A percentile compares a stretch with the other conserved stretches of the same genome.
phyloP scores from a whole-genome alignment of 2,329 filamentous ascomycete genomes.

The Chaetomiaceae sp. region DNA sequence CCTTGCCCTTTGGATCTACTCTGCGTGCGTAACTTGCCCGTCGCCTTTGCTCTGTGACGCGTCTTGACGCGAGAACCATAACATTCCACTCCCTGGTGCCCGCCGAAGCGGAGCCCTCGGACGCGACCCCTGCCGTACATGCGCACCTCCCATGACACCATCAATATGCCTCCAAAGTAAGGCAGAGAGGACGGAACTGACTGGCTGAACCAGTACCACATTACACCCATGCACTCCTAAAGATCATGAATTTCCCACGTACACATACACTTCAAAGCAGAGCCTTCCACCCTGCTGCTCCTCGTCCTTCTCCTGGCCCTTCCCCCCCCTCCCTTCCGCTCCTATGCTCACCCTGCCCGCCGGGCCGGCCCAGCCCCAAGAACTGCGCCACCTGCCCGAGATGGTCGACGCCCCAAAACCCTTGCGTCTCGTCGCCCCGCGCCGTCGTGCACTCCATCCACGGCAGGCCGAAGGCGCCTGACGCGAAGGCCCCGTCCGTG shows the following conservation, averaged over 20 bases:
- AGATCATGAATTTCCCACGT: no score
- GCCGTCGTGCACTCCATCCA: constrained; percentile 34
- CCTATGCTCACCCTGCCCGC: no score
- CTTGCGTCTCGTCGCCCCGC: constrained; percentile 28
- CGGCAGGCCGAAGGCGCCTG: constrained; percentile 35
- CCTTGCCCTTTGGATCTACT: background rate
- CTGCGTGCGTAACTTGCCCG: background rate
- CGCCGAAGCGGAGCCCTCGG: no score
- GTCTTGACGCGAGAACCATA: no score
- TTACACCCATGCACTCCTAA: no score
- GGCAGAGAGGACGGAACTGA: no score
- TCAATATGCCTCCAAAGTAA: no score
- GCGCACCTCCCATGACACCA: no score
- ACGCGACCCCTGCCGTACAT: no score
- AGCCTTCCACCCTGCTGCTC: constrained; percentile 28
- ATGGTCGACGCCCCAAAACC: constrained; percentile 37
- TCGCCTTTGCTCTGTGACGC: no score
- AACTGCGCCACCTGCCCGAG: constrained; percentile 33
- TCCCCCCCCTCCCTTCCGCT: constrained; percentile 9
- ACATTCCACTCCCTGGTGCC: constrained; percentile 1
- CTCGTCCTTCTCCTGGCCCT: constrained; percentile 1
- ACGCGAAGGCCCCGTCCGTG: constrained; percentile 32
- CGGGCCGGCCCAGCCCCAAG: constrained; percentile 24
- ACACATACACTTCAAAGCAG: no score
- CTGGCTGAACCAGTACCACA: no score